Evolutionary conservation across 768 basidiomycete species (phyloP).

Genomic region (Calocybe gangraenosa): DNA sequence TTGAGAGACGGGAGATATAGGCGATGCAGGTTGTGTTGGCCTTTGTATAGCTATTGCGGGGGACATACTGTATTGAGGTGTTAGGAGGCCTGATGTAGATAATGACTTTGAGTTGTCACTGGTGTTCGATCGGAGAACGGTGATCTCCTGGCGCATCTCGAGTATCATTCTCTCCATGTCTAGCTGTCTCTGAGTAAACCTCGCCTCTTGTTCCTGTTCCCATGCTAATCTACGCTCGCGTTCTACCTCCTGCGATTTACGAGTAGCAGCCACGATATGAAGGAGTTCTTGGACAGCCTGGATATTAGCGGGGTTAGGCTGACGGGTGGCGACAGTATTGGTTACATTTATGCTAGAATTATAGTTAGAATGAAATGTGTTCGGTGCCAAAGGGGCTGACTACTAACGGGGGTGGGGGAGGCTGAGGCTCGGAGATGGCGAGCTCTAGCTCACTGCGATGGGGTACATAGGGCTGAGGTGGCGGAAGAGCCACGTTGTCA

Average conservation of each 20-base stretch:
- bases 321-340: constrained; percentile 17
- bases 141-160: constrained; percentile 52
- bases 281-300: constrained; percentile 57
- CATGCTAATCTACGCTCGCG: constrained; percentile 54
- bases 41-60: constrained; percentile 26
- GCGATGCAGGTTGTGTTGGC: constrained; percentile 25
- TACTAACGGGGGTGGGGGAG: constrained; percentile 35
- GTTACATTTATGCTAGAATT: constrained; percentile 11
- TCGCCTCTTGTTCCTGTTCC: constrained; percentile 70
- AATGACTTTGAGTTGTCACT: constrained; percentile 17
- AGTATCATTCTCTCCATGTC: constrained; percentile 56
- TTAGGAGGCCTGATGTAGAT: constrained; percentile 18
- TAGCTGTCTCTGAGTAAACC: constrained; percentile 46
- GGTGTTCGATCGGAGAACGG: constrained; percentile 38
- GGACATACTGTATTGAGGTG: constrained; percentile 27
- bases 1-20: constrained; percentile 35
- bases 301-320: constrained; percentile 30
- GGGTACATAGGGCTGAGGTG: constrained; percentile 37
- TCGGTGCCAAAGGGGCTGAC: background rate
- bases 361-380: constrained; percentile 1
- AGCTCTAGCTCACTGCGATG: constrained; percentile 65
- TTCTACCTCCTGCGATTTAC: constrained; percentile 59
- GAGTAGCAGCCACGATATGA: constrained; percentile 51
- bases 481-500: constrained; percentile 24
- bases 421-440: constrained; percentile 46